Evolutionary conservation across 2,329 filamentous ascomycete species (phyloP).

Genomic region (Colletotrichum cordylinicola): DNA sequence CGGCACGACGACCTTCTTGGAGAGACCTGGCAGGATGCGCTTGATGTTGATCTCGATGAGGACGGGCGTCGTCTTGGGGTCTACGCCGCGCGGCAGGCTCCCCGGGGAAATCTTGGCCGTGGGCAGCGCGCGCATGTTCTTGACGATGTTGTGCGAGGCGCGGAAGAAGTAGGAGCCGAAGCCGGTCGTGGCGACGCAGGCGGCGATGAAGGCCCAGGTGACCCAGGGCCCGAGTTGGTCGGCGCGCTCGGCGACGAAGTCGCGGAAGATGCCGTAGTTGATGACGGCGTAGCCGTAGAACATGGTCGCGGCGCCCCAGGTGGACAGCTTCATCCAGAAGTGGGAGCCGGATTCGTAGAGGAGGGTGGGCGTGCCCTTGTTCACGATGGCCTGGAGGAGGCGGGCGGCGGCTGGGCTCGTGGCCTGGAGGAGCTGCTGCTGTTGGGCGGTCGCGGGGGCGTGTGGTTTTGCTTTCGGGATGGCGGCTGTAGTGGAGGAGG

Average conservation of each 20-base stretch:
- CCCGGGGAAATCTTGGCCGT: conserved; percentile 22
- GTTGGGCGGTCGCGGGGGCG: not conserved
- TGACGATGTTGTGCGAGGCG: conserved; percentile 63
- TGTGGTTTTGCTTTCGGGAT: not conserved
- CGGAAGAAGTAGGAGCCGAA: conserved; percentile 66
- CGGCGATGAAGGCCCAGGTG: conserved; percentile 58
- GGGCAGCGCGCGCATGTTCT: conserved; percentile 61
- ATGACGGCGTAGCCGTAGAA: conserved; percentile 57
- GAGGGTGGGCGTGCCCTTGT: conserved; percentile 59
- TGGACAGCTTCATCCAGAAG: conserved; percentile 65
- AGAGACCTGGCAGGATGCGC: conserved; percentile 54
- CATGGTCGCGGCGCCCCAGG: conserved; percentile 60
- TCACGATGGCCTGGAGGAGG: conserved; percentile 62
- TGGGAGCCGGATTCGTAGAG: conserved; percentile 72
- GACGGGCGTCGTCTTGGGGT: conserved; percentile 31
- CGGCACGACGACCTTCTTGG: conserved; percentile 45
- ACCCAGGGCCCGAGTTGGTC: conserved; percentile 51
- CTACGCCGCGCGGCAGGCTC: conserved; percentile 14
- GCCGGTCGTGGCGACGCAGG: conserved; percentile 64
- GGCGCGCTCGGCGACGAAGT: conserved; percentile 56
- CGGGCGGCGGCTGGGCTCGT: conserved; percentile 25
- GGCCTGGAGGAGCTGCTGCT: not conserved
- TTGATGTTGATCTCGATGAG: conserved; percentile 59
- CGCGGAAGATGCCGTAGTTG: conserved; percentile 54
- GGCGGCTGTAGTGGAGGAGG: not conserved